These are phyloP conservation scores for Phascolomyces articulosus DNA, from an alignment of 371 early-diverging fungal species.

Conservation along the genomic window DNA sequence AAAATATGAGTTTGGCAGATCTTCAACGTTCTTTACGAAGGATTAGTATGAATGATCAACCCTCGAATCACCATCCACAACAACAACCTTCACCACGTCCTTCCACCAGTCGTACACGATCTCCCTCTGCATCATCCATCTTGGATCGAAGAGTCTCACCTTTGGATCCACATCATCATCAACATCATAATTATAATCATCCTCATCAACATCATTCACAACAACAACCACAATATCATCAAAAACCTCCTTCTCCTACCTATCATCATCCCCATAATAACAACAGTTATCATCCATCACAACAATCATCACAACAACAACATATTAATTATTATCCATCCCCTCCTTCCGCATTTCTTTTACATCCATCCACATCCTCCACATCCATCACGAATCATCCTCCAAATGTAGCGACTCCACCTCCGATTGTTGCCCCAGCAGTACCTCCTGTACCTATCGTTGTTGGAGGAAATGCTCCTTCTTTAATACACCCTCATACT, in stretches of 20 bases:
- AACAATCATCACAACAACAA: background rate
- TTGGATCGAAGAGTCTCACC: slow-evolving; percentile 15
- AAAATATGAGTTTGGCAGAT: slow-evolving; percentile 42
- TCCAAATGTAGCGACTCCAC: background rate
- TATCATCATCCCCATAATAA: too few species aligned
- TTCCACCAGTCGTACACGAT: slow-evolving; percentile 13
- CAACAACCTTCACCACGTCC: background rate
- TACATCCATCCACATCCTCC: slow-evolving; percentile 4
- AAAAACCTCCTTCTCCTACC: too few species aligned
- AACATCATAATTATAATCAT: slow-evolving; percentile 1
- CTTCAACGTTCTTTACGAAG: slow-evolving; percentile 29
- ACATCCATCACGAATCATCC: background rate
- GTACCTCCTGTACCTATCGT: slow-evolving; percentile 26
- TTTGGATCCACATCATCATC: background rate
- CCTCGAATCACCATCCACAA: slow-evolving; percentile 12
- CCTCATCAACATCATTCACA: slow-evolving; percentile 11
- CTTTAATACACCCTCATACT: background rate
- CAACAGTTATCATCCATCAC: background rate
- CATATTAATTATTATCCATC: slow-evolving; percentile 6
- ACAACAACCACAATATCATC: slow-evolving; percentile 16
- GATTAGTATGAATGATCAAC: slow-evolving; percentile 15
- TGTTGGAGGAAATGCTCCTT: background rate
- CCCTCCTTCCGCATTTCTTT: background rate
- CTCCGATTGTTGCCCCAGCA: slow-evolving; percentile 30
- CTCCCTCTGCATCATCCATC: slow-evolving; percentile 32